These are phyloP conservation scores for Wickerhamiella vanderwaltii DNA, from an alignment of 805 yeast species.

Conservation along the genomic window DNA sequence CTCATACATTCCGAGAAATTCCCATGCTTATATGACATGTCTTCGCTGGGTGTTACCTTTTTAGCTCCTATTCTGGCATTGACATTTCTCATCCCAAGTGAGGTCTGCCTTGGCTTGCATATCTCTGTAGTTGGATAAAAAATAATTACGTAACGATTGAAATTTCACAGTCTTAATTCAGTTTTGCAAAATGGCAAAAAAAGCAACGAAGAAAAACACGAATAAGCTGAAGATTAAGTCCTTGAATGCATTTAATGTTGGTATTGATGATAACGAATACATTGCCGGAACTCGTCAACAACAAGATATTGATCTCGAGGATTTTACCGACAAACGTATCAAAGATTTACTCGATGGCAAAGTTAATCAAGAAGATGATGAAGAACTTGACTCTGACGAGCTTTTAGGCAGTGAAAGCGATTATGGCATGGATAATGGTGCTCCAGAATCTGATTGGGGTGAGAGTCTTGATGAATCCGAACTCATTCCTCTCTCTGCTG, in stretches of 20 bases:
- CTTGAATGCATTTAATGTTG: slow-evolving; percentile 41
- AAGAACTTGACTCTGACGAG: slow-evolving; percentile 68
- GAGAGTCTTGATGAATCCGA: slow-evolving; percentile 66
- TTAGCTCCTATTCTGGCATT: no score
- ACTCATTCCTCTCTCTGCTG: slow-evolving; percentile 67
- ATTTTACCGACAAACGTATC: slow-evolving; percentile 25
- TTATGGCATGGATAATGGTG: slow-evolving; percentile 30
- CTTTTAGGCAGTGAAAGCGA: slow-evolving; percentile 72
- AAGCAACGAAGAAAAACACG: slow-evolving; percentile 5
- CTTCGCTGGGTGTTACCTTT: no score
- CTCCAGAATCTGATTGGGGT: slow-evolving; percentile 50
- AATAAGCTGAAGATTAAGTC: slow-evolving; percentile 27
- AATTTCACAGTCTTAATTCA: slow-evolving; percentile 4
- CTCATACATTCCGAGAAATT: no score
- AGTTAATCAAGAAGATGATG: slow-evolving; percentile 29
- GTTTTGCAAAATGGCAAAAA: slow-evolving; percentile 5
- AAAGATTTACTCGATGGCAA: slow-evolving; percentile 22
- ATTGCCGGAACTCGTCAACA: slow-evolving; percentile 23
- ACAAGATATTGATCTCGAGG: slow-evolving; percentile 27
- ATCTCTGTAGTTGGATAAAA: no score
- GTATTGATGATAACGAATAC: slow-evolving; percentile 31
- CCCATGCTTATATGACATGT: no score
- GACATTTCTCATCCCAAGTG: no score
- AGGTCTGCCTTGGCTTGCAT: no score
- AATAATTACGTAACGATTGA: slow-evolving; percentile 7